Evolutionary conservation across 768 basidiomycete species (phyloP).

Genomic region (Leucosporidium creatinivorum): DNA sequence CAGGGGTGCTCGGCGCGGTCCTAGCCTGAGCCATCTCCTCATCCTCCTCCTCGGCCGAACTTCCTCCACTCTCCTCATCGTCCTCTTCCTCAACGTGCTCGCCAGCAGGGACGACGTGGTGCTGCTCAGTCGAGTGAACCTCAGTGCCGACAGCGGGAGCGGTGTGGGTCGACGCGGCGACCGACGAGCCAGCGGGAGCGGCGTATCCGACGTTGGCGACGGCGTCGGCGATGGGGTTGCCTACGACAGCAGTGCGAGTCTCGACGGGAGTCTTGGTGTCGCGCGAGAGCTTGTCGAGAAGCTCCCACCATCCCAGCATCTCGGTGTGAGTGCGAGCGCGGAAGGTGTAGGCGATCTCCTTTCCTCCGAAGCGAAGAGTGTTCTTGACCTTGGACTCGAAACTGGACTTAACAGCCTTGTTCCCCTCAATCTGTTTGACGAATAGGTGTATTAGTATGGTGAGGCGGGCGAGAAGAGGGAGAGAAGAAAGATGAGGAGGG

Average conservation of each 20-base stretch:
- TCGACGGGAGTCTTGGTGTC: conserved; percentile 23
- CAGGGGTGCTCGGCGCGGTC: conserved; percentile 23
- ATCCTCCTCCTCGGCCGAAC: conserved; percentile 29
- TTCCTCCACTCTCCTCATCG: conserved; percentile 22
- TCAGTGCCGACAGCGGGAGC: not conserved
- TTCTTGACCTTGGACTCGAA: conserved; percentile 29
- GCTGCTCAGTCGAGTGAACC: not conserved
- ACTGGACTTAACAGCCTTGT: conserved; percentile 6
- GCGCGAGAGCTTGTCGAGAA: conserved; percentile 31
- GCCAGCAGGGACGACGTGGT: not conserved
- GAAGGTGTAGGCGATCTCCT: conserved; percentile 36
- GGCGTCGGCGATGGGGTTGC: conserved; percentile 25
- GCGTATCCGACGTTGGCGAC: conserved; percentile 26
- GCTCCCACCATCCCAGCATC: conserved; percentile 30
- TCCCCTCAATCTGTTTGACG: not conserved
- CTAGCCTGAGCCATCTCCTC: conserved; percentile 16
- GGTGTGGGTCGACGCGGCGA: not conserved
- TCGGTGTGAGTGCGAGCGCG: conserved; percentile 32
- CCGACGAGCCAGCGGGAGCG: not conserved
- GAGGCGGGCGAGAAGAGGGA: not conserved
- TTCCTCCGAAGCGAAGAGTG: conserved; percentile 30
- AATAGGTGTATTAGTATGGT: not conserved
- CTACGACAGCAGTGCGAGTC: not conserved
- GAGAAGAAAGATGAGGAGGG: not conserved
- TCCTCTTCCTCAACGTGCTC: conserved; percentile 12